phyloP scores from a whole-genome alignment of 306 rosid genomes.

The Trifolium dubium region DNA sequence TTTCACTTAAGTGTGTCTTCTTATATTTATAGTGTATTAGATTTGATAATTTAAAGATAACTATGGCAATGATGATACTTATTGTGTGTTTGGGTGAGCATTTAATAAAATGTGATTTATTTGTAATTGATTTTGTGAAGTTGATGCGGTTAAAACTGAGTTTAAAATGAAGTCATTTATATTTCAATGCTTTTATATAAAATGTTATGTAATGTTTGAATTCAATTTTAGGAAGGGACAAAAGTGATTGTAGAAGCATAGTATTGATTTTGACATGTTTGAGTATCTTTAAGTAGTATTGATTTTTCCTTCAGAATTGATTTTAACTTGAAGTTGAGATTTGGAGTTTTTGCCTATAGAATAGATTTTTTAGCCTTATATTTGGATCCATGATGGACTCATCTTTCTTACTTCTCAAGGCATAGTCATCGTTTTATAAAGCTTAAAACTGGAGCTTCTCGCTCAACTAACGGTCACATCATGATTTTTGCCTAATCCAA shows the following conservation, averaged over 20 bases:
- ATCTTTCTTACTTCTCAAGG: neutral
- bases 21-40: neutral
- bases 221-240: neutral
- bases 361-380: neutral
- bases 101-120: neutral
- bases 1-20: slow-evolving; percentile 37
- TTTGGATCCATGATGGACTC: neutral
- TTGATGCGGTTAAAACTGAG: neutral
- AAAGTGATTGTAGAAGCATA: neutral
- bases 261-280: neutral
- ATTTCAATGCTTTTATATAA: neutral
- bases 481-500: neutral
- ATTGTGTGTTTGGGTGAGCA: neutral
- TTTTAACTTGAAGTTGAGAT: neutral
- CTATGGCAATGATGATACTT: neutral
- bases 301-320: neutral
- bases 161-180: neutral
- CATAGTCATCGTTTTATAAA: neutral
- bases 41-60: slow-evolving; percentile 18
- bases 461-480: neutral
- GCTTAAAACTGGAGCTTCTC: neutral
- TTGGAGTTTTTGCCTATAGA: neutral
- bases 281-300: neutral
- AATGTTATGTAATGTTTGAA: neutral
- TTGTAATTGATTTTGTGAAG: neutral